Base-by-base conservation (phyloP, 768 basidiomycete species). In the Xanthoconium stramineum region DNA sequence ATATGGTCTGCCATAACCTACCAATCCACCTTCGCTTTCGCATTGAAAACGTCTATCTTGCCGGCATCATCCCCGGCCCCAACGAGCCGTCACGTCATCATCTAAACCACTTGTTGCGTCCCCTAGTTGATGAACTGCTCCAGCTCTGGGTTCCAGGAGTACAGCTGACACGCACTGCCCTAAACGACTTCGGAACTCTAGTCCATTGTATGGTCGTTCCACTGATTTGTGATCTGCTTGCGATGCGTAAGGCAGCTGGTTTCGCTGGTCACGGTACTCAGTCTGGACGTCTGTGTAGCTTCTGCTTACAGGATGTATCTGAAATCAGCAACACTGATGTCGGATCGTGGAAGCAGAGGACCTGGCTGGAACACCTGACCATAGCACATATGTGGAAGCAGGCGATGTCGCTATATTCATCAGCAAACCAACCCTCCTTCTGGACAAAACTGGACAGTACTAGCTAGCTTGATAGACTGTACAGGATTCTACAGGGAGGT, bases 391-490 rank as follows among this genome's bases (percentile, higher is more conserved):
- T 39, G 38, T 39, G 38, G 38, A 39, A 7, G n/a, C n/a, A n/a
- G n/a, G n/a, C n/a, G n/a, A n/a, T 24, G 80, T 12, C 10, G 14
- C 12, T 38, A 7, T 38, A 4, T 40, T 19, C 39, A 40, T 40
- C 39, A 40, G 39, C 17, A 40, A 40, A 40, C 19, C 39, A 40
- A 19, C 39, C 39, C n/a, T 40, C 39, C 11, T 20, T 20, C 39
- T 24, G 24, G 24, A 24, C 24, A 24, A 24, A 24, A 24, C 24
- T 24, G 24, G 24, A 24, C 24, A 24, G 24, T 24, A 24, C 24
- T 24, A 24, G 24, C 24, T 24, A 4, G 24, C 24, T 24, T 24
- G 11, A 6, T 20, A n/a, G 19, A 40, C 39, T 9, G 19, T 19
- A 40, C 39, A 19, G 39, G 19, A 40, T 19, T 9, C 20, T 11